Conservation (phyloP, 306 rosid species). For the Cucurbita maxima region DNA sequence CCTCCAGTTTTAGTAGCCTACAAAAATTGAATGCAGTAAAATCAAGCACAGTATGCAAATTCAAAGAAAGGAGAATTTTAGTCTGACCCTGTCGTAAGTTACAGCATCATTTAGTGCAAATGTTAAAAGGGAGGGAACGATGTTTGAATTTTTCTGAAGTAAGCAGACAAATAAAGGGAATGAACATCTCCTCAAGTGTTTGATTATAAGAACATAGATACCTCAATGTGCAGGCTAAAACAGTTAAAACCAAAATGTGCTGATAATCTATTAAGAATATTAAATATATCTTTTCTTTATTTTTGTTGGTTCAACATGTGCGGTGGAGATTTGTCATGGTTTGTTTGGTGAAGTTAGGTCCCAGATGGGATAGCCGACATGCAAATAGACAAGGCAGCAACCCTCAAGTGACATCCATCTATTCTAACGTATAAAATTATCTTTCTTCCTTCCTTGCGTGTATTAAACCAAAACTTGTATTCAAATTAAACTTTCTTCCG, state of each 20-base stretch:
- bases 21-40: slow-evolving; percentile 22
- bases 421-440: no score
- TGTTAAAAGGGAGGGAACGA: slow-evolving; percentile 46
- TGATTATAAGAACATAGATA: neutral
- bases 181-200: no score
- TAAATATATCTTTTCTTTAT: neutral
- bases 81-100: slow-evolving; percentile 83
- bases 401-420: no score
- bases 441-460: no score
- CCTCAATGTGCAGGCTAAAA: neutral
- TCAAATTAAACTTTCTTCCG: no score
- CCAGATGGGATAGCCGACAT: no score
- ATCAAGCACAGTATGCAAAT: neutral
- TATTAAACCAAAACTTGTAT: no score
- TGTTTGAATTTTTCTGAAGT: slow-evolving; percentile 60
- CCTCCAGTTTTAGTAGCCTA: slow-evolving; percentile 96
- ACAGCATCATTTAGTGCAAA: slow-evolving; percentile 73
- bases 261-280: neutral
- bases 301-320: no score
- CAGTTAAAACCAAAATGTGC: neutral
- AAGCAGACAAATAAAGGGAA: neutral
- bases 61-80: neutral
- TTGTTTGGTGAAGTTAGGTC: no score
- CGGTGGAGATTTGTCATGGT: no score
- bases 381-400: no score